These are phyloP conservation scores for Flaveria ramosissima DNA, from an alignment of 129 eudicot species.

Conservation along the genomic window DNA sequence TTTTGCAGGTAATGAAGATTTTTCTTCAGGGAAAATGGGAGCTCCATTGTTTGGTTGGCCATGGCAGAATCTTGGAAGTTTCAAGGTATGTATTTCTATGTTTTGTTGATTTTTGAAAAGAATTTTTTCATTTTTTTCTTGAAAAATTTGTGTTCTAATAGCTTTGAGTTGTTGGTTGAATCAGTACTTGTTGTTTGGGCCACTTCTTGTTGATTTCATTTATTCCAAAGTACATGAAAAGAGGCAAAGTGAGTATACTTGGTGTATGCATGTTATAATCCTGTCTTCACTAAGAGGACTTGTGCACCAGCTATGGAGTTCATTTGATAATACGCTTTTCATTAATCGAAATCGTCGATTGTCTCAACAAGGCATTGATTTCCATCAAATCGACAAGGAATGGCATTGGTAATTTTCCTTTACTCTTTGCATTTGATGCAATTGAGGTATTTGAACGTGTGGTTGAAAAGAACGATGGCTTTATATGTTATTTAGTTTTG, in stretches of 20 bases:
- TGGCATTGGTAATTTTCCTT: slow-evolving; percentile 71
- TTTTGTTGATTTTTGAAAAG: slow-evolving; percentile 7
- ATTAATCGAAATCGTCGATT: slow-evolving; percentile 54
- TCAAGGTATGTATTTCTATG: slow-evolving; percentile 49
- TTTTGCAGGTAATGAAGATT: slow-evolving; percentile 25
- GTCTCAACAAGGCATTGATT: slow-evolving; percentile 53
- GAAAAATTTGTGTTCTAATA: slow-evolving; percentile 2
- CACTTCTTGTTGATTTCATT: slow-evolving; percentile 53
- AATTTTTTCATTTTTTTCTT: not conserved
- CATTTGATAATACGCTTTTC: slow-evolving; percentile 45
- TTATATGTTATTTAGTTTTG: not conserved
- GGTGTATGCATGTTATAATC: slow-evolving; percentile 63
- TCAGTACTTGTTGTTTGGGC: slow-evolving; percentile 68
- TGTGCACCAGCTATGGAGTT: slow-evolving; percentile 73
- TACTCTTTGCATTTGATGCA: not conserved
- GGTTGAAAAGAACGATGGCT: not conserved
- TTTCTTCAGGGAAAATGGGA: slow-evolving; percentile 39
- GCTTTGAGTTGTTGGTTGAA: slow-evolving; percentile 20
- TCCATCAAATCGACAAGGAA: slow-evolving; percentile 71
- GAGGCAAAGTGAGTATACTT: slow-evolving; percentile 31
- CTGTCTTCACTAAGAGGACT: slow-evolving; percentile 57
- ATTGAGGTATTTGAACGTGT: not conserved
- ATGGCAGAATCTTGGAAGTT: slow-evolving; percentile 67
- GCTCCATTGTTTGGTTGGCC: slow-evolving; percentile 83
- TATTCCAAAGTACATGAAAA: slow-evolving; percentile 46